phyloP scores from a whole-genome alignment of 2,329 filamentous ascomycete species.

The Phyllosticta paracitricarpa region DNA sequence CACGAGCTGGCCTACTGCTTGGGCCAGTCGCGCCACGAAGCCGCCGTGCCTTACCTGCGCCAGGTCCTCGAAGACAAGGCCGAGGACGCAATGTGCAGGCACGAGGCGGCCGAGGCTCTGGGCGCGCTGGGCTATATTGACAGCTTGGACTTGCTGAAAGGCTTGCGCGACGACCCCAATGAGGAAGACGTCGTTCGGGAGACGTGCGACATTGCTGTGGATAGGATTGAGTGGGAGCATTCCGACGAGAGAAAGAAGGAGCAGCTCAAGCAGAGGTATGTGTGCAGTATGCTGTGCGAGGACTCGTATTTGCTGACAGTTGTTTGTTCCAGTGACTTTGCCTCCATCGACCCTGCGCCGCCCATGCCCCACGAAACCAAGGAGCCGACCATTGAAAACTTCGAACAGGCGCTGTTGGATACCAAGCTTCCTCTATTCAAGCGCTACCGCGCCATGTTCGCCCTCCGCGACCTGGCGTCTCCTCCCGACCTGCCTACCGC shows the following conservation, averaged over 20 bases:
- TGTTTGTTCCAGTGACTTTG: conserved; percentile 63
- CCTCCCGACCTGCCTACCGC: conserved; percentile 86
- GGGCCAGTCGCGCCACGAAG: conserved; percentile 73
- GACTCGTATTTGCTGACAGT: neutral
- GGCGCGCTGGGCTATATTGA: conserved; percentile 70
- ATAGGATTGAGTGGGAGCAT: conserved; percentile 87
- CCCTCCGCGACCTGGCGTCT: conserved; percentile 85
- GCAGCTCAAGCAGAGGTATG: conserved; percentile 70
- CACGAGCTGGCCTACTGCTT: conserved; percentile 97
- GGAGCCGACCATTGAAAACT: conserved; percentile 56
- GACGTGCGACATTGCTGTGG: conserved; percentile 94
- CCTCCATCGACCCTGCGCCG: conserved; percentile 89
- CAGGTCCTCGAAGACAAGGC: conserved; percentile 62
- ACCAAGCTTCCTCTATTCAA: conserved; percentile 72
- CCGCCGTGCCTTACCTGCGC: conserved; percentile 63
- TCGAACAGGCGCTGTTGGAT: conserved; percentile 71
- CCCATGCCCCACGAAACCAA: conserved; percentile 62
- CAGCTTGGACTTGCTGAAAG: conserved; percentile 63
- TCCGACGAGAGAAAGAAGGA: conserved; percentile 52
- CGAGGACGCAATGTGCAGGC: conserved; percentile 93
- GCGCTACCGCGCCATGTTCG: conserved; percentile 97
- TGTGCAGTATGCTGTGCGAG: neutral
- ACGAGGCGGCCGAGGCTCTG: conserved; percentile 92
- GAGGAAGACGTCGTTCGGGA: conserved; percentile 79
- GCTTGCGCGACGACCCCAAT: conserved; percentile 61